Evolutionary conservation across 768 basidiomycete species (phyloP), one percentile per base, ranked within the genome.

Genomic region (Pleurotus sapidus): DNA sequence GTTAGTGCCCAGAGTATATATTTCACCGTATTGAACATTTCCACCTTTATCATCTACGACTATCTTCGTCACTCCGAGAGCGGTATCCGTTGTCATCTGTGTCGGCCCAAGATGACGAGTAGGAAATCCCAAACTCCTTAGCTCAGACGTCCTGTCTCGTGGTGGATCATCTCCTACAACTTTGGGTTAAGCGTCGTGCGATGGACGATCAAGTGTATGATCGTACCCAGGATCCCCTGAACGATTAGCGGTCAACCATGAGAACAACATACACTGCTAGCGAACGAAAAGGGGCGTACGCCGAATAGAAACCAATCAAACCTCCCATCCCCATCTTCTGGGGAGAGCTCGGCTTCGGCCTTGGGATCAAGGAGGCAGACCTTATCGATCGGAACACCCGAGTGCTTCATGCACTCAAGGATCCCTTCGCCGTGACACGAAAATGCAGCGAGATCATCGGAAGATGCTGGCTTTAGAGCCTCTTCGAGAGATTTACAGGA

Each of bases 1-100:
- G 30, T 34, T 11, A 34, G 30, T 34, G 8, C 30, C 8, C 3
- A 34, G 20, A 20, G 20, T 11, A 34, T 3, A 1, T 34, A 34
- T 34, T 34, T 34, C 30, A 34, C 30, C 11, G 30, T 34, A 34
- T 20, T 20, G 20, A 20, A 20, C 1, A 8, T 0, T 34, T 34
- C 11, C 30, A 86, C 86, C 72, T 65, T 84, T 79, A 67, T 95
- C 91, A 47, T 86, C 70, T 0, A 94, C 86, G 14, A 95, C 88
- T 3, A 83, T 71, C 67, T 93, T 95, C 0, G 93, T 93, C 3
- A 97, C 96, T 4, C 89, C 93, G 0, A 98, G 76, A 1, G 96
- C 96, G 1, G 96, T 98, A 72, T 99, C 96, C 0, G 97, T 99
- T 30, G 97, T 98, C 97, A 99, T 99, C 72, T 99, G 97, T 1